A percentile compares a stretch with the other conserved stretches of the same genome.
Conservation (phyloP, 805 yeast genomes). For the Peterozyma xylosa region DNA sequence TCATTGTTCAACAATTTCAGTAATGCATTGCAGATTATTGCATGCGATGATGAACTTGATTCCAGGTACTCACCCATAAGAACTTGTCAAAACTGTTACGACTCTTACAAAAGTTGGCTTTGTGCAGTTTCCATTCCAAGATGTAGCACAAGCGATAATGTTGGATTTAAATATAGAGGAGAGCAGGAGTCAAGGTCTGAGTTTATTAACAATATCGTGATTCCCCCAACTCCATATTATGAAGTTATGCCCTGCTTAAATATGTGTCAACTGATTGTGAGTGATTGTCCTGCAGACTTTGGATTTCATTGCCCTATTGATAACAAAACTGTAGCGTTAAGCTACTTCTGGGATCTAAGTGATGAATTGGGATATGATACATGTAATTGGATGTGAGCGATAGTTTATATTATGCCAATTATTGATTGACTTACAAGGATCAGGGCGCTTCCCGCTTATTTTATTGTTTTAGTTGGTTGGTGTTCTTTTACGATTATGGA, state of each 20-base stretch:
- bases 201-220: slow-evolving; percentile 43
- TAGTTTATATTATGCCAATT: slow-evolving; percentile 3
- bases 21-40: slow-evolving; percentile 64
- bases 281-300: slow-evolving; percentile 77
- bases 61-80: slow-evolving; percentile 67
- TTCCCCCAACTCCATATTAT: slow-evolving; percentile 51
- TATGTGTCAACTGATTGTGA: slow-evolving; percentile 68
- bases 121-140: slow-evolving; percentile 86
- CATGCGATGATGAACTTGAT: slow-evolving; percentile 66
- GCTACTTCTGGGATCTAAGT: slow-evolving; percentile 35
- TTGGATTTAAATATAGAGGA: slow-evolving; percentile 38
- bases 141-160: slow-evolving; percentile 48
- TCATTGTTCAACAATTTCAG: slow-evolving; percentile 57
- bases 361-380: slow-evolving; percentile 18
- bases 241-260: slow-evolving; percentile 86
- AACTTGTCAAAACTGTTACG: slow-evolving; percentile 65
- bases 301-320: slow-evolving; percentile 65
- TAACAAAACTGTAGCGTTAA: slow-evolving; percentile 24
- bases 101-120: slow-evolving; percentile 77
- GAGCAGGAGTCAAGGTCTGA: slow-evolving; percentile 51
- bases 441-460: neutral
- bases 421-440: slow-evolving; percentile 4
- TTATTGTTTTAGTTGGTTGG: neutral
- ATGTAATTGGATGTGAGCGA: slow-evolving; percentile 26
- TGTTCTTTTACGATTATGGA: neutral